A percentile compares a stretch with the other conserved stretches of the same genome.
phyloP scores from a whole-genome alignment of 2,329 filamentous ascomycete genomes.

The Penicillium sp. region DNA sequence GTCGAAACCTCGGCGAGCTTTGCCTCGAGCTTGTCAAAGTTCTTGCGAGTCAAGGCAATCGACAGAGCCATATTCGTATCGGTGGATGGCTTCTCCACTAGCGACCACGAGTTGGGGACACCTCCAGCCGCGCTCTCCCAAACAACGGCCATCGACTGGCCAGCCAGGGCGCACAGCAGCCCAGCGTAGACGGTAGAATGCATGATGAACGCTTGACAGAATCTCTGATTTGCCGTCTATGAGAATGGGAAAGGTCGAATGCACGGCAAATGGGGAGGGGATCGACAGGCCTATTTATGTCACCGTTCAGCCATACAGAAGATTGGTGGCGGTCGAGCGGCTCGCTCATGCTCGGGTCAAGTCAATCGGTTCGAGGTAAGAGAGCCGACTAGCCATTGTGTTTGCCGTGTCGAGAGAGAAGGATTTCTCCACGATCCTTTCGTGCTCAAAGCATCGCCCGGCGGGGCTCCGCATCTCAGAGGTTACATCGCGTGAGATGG shows the following conservation, averaged over 20 bases:
- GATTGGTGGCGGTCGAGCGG: too few relatives aligned
- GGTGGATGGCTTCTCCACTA: constrained; percentile 10
- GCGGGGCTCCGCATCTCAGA: constrained; percentile 8
- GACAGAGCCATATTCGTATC: constrained; percentile 16
- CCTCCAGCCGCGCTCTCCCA: constrained; percentile 16
- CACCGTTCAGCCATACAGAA: neutral
- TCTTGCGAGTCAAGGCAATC: constrained; percentile 21
- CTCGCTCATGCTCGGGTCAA: too few relatives aligned
- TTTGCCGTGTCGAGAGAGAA: too few relatives aligned
- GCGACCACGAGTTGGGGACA: constrained; percentile 15
- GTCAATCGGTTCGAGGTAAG: too few relatives aligned
- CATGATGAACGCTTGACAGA: constrained; percentile 6
- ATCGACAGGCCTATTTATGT: constrained; percentile 11
- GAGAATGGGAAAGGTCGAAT: neutral
- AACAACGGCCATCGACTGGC: constrained; percentile 14
- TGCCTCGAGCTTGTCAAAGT: constrained; percentile 35
- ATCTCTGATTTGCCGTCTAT: neutral
- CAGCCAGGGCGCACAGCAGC: constrained; percentile 18
- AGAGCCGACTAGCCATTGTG: too few relatives aligned
- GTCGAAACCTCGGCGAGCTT: constrained; percentile 41
- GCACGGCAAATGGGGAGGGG: constrained; percentile 1
- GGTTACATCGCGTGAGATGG: constrained; percentile 9
- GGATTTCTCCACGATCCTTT: too few relatives aligned
- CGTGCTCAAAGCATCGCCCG: neutral
- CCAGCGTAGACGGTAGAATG: constrained; percentile 13